These are phyloP conservation scores for Cryoendolithus antarcticus DNA, from an alignment of 2,329 filamentous ascomycete genomes.

Conservation along the genomic window DNA sequence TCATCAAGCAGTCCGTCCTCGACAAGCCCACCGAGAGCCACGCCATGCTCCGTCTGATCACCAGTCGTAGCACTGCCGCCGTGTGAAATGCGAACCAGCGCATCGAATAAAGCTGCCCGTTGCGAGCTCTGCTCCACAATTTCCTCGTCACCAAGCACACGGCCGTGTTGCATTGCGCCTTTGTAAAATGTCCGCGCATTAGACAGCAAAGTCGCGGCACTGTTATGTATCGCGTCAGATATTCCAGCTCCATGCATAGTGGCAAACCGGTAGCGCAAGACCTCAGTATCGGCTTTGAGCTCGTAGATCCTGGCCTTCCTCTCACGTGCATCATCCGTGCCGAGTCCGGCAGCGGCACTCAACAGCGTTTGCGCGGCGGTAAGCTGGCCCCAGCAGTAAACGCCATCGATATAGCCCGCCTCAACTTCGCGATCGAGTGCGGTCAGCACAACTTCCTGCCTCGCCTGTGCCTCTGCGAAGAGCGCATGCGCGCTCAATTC, in stretches of 20 bases:
- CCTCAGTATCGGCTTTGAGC: constrained; percentile 42
- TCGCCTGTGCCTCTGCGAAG: constrained; percentile 17
- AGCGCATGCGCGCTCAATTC: constrained; percentile 46
- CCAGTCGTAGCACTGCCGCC: no score
- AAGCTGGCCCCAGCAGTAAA: constrained; percentile 40
- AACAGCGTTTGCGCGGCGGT: constrained; percentile 39
- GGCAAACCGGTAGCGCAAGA: constrained; percentile 41
- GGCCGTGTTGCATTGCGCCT: constrained; percentile 33
- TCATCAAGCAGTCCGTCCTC: no score
- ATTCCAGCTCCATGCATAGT: constrained; percentile 18
- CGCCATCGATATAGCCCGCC: constrained; percentile 6
- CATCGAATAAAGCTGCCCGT: no score
- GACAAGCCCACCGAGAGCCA: no score
- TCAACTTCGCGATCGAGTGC: constrained; percentile 11
- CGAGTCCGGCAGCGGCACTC: constrained; percentile 39
- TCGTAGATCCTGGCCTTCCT: constrained; percentile 41
- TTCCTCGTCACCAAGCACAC: constrained; percentile 35
- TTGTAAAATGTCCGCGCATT: constrained; percentile 49
- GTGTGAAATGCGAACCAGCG: no score
- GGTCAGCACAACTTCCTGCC: constrained; percentile 18
- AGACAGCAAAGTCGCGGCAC: constrained; percentile 35
- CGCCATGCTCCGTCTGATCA: no score
- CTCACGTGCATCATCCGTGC: constrained; percentile 29
- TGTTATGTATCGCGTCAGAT: constrained; percentile 31
- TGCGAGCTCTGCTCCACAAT: constrained; percentile 29